A percentile compares a stretch with the other conserved stretches of the same genome.
phyloP scores from a whole-genome alignment of 2,329 filamentous ascomycete species.

The Pleurostoma richardsiae region DNA sequence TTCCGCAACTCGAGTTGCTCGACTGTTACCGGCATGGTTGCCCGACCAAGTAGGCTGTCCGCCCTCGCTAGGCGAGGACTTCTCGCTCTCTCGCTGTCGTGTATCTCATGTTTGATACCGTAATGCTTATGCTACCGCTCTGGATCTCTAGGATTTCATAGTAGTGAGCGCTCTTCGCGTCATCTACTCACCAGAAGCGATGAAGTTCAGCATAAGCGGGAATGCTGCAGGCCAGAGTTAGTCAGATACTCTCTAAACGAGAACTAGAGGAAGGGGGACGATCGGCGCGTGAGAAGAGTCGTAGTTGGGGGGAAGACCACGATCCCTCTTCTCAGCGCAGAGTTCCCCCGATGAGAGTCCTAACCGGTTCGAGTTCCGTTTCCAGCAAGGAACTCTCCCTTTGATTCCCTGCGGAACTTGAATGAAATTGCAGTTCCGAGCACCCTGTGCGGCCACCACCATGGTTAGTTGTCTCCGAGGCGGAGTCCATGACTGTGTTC shows the following conservation, averaged over 20 bases:
- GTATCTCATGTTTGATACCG: too few species aligned
- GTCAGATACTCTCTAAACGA: not conserved
- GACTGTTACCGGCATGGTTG: not conserved
- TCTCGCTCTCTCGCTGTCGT: slow-evolving; percentile 2
- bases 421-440: slow-evolving; percentile 57
- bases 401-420: slow-evolving; percentile 57
- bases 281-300: slow-evolving; percentile 6
- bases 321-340: slow-evolving; percentile 1
- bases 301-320: slow-evolving; percentile 1
- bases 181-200: slow-evolving; percentile 81
- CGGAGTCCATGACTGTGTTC: too few species aligned
- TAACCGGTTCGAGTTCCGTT: slow-evolving; percentile 83
- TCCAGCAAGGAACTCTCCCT: slow-evolving; percentile 66
- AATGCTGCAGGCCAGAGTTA: slow-evolving; percentile 59
- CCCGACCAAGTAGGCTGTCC: not conserved
- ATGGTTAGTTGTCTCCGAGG: too few species aligned
- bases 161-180: slow-evolving; percentile 20
- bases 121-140: slow-evolving; percentile 55
- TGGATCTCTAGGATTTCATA: slow-evolving; percentile 36
- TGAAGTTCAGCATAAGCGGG: slow-evolving; percentile 82
- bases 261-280: not conserved
- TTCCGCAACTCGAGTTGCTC: slow-evolving; percentile 13
- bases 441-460: slow-evolving; percentile 36
- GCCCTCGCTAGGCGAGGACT: not conserved
- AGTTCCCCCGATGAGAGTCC: slow-evolving; percentile 17